phyloP scores from a whole-genome alignment of 371 early-diverging fungal species.

The Apophysomyces ossiformis region DNA sequence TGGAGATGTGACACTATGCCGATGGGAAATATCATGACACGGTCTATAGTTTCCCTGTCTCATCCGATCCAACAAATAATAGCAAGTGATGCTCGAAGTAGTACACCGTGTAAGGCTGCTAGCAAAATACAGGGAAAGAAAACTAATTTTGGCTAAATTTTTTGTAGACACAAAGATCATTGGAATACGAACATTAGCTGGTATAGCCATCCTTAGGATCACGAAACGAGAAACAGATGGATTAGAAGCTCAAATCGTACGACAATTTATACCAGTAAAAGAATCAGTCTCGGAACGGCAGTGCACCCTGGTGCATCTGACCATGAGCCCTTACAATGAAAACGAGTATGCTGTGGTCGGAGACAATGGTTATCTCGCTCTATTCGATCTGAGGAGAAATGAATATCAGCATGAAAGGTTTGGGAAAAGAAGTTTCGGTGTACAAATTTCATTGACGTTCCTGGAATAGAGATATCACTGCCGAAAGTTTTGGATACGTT shows the following conservation, averaged over 20 bases:
- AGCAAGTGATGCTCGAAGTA: not conserved
- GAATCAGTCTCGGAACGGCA: not conserved
- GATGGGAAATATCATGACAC: not conserved
- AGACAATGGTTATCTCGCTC: not conserved
- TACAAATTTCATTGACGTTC: no score
- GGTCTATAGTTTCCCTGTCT: not conserved
- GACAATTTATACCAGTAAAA: not conserved
- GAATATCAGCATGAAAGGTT: not conserved
- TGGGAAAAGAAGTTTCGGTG: no score
- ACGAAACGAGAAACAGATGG: not conserved
- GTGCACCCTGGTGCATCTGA: not conserved
- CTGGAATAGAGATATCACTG: no score
- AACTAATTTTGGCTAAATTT: not conserved
- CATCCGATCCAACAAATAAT: not conserved
- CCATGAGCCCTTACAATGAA: not conserved
- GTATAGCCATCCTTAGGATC: not conserved
- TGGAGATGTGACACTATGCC: not conserved
- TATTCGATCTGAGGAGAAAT: not conserved
- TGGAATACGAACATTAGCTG: not conserved
- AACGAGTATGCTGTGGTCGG: slow-evolving; percentile 2
- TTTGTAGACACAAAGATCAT: not conserved
- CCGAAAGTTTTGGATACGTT: not conserved
- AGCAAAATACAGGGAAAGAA: not conserved
- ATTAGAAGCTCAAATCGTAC: not conserved
- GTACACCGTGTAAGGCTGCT: not conserved